phyloP scores from a whole-genome alignment of 2,329 filamentous ascomycete species.

The Nemania sp. region DNA sequence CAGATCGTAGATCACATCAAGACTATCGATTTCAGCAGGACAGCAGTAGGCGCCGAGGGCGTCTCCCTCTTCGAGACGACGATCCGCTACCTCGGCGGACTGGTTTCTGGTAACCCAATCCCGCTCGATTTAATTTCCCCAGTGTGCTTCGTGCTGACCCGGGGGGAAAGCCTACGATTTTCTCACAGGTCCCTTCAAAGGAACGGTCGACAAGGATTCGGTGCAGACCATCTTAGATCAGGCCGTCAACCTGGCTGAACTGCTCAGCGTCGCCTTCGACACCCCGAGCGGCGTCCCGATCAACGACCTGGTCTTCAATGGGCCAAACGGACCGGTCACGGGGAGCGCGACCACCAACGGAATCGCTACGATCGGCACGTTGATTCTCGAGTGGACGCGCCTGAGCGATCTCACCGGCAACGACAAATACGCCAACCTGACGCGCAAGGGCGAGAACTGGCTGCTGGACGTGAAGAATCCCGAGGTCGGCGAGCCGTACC shows the following conservation, averaged over 20 bases:
- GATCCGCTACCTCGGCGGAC: slow-evolving; percentile 82
- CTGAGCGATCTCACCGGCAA: slow-evolving; percentile 77
- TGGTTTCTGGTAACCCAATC: slow-evolving; percentile 66
- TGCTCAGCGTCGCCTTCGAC: slow-evolving; percentile 77
- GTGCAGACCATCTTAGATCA: slow-evolving; percentile 68
- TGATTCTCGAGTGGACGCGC: slow-evolving; percentile 83
- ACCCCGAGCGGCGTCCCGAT: slow-evolving; percentile 75
- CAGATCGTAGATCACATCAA: slow-evolving; percentile 73
- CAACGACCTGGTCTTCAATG: slow-evolving; percentile 61
- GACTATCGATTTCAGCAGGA: slow-evolving; percentile 70
- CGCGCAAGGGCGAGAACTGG: slow-evolving; percentile 70
- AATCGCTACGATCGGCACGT: slow-evolving; percentile 75
- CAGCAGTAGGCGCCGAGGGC: slow-evolving; percentile 46
- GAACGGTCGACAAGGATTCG: slow-evolving; percentile 51
- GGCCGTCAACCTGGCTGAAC: slow-evolving; percentile 70
- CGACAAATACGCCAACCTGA: slow-evolving; percentile 66
- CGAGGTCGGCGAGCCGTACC: slow-evolving; percentile 69
- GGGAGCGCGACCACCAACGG: slow-evolving; percentile 60
- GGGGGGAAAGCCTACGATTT: slow-evolving; percentile 64
- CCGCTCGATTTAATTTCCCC: background rate
- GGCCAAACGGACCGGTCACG: slow-evolving; percentile 27
- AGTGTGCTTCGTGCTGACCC: slow-evolving; percentile 24
- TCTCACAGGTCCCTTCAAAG: slow-evolving; percentile 66
- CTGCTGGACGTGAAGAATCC: slow-evolving; percentile 68
- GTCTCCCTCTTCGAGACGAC: slow-evolving; percentile 90